phyloP scores from a whole-genome alignment of 345 rosid genomes.

The Lumnitzera racemosa region DNA sequence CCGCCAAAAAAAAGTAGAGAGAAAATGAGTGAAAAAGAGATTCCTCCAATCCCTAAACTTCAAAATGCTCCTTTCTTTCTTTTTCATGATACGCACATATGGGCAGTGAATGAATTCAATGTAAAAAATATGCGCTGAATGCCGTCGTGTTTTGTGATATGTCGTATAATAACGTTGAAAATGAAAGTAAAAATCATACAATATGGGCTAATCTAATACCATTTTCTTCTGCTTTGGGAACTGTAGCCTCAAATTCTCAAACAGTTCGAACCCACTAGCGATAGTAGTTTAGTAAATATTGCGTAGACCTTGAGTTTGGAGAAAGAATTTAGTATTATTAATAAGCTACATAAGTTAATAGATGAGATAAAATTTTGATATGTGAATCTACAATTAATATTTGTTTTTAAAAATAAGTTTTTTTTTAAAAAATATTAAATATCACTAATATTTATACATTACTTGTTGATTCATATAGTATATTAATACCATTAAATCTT shows the following conservation, averaged over 20 bases:
- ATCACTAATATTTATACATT: no score
- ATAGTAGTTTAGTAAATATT: background rate
- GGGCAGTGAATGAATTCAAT: no score
- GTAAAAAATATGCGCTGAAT: constrained; percentile 2
- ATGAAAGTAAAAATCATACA: background rate
- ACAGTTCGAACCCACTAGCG: constrained; percentile 8
- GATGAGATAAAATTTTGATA: no score
- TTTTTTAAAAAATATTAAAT: no score
- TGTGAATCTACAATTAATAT: no score
- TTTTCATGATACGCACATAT: constrained; percentile 42
- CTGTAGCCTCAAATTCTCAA: constrained; percentile 20
- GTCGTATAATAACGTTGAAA: constrained; percentile 17
- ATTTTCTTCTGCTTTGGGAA: constrained; percentile 11
- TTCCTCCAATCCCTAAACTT: constrained; percentile 72
- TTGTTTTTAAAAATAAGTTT: no score
- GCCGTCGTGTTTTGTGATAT: constrained; percentile 5
- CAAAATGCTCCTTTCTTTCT: constrained; percentile 36
- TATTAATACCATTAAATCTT: no score
- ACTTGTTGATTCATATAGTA: no score
- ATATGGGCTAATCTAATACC: constrained; percentile 22
- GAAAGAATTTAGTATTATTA: no score
- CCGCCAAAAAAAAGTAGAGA: constrained; percentile 14
- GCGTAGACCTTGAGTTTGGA: no score
- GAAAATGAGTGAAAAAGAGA: constrained; percentile 26
- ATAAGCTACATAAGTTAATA: no score